Evolutionary conservation across 495 filamentous ascomycete species (phyloP).

Genomic region (Clavariopsis aquatica): DNA sequence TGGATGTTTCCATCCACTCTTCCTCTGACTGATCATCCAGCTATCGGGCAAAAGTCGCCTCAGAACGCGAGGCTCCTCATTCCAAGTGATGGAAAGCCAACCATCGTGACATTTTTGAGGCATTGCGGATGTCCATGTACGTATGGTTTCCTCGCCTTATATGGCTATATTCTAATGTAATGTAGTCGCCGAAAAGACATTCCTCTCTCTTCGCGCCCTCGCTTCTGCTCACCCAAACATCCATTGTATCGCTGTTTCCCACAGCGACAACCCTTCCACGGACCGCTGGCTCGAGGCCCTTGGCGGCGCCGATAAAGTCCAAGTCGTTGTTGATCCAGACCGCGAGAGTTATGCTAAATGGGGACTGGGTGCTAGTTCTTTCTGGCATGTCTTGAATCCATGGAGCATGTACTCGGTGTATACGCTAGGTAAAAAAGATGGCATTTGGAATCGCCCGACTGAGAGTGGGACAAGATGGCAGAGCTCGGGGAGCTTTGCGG

Average conservation of each 20-base stretch:
- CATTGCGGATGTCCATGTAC: conserved; percentile 63
- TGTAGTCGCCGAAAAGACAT: conserved; percentile 62
- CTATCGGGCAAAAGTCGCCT: conserved; percentile 48
- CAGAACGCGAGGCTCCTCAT: conserved; percentile 48
- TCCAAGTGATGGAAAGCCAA: conserved; percentile 50
- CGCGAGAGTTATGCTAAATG: conserved; percentile 55
- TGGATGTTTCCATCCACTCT: conserved; percentile 24
- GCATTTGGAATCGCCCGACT: conserved; percentile 57
- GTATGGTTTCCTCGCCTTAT: conserved; percentile 1
- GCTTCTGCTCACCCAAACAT: conserved; percentile 53
- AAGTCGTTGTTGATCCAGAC: conserved; percentile 56
- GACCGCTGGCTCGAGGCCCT: conserved; percentile 56
- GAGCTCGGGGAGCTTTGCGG: conserved; percentile 57
- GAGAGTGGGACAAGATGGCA: conserved; percentile 62
- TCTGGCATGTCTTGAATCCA: conserved; percentile 56
- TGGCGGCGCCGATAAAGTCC: conserved; percentile 54
- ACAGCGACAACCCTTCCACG: conserved; percentile 53
- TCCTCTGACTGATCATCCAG: conserved; percentile 20
- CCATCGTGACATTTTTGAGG: conserved; percentile 59
- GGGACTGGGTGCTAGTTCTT: conserved; percentile 55
- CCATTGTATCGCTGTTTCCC: conserved; percentile 60
- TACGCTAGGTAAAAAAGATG: conserved; percentile 53
- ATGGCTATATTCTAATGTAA: conserved; percentile 3
- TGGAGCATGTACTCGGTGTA: conserved; percentile 52
- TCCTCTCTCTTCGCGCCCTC: conserved; percentile 49